These are phyloP conservation scores for Yamadazyma membranifaciens DNA, from an alignment of 1,139 yeast genomes.

Conservation along the genomic window DNA sequence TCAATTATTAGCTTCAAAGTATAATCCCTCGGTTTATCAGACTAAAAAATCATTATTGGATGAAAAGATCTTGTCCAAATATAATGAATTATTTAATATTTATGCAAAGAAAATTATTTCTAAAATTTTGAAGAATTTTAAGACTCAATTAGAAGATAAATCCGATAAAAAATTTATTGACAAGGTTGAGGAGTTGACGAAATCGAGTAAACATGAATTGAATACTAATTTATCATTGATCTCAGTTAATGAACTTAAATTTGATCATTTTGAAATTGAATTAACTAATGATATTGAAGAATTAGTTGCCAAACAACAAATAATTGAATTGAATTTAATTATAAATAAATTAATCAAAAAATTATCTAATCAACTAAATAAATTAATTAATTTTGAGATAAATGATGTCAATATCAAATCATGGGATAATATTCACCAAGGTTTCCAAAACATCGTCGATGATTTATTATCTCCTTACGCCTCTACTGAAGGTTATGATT, in stretches of 20 bases:
- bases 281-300: slow-evolving; percentile 23
- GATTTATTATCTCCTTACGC: slow-evolving; percentile 22
- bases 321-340: slow-evolving; percentile 43
- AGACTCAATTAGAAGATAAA: slow-evolving; percentile 17
- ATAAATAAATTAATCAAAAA: slow-evolving; percentile 39
- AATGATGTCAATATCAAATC: slow-evolving; percentile 45
- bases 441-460: slow-evolving; percentile 43
- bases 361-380: slow-evolving; percentile 38
- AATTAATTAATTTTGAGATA: slow-evolving; percentile 37
- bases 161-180: slow-evolving; percentile 23
- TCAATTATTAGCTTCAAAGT: slow-evolving; percentile 72
- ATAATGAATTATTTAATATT: slow-evolving; percentile 42
- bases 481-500: slow-evolving; percentile 42
- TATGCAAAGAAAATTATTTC: slow-evolving; percentile 24
- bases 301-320: slow-evolving; percentile 38
- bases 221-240: slow-evolving; percentile 9
- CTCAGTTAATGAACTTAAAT: slow-evolving; percentile 14
- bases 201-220: slow-evolving; percentile 6
- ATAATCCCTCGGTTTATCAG: slow-evolving; percentile 60
- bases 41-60: slow-evolving; percentile 55
- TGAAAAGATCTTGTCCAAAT: slow-evolving; percentile 43
- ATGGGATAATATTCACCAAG: slow-evolving; percentile 60
- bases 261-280: slow-evolving; percentile 15
- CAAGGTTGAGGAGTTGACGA: slow-evolving; percentile 14
- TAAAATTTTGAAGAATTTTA: slow-evolving; percentile 18